These are phyloP conservation scores for Lasiodiplodia theobromae DNA, from an alignment of 2,329 filamentous ascomycete species.

Conservation along the genomic window DNA sequence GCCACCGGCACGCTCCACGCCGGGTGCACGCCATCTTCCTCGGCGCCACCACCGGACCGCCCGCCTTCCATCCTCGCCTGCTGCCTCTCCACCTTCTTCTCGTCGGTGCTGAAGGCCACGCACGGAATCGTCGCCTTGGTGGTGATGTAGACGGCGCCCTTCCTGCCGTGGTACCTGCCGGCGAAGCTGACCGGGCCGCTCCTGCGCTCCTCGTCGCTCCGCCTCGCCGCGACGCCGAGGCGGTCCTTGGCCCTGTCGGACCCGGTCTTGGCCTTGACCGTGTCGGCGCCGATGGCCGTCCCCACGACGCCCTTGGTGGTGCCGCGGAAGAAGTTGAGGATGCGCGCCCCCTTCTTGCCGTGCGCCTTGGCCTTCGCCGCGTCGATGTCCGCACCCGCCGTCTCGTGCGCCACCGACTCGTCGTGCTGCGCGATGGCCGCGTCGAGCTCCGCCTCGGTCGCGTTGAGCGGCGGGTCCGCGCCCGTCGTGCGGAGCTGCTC, in stretches of 20 bases:
- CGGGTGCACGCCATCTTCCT: slow-evolving; percentile 62
- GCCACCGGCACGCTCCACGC: slow-evolving; percentile 74
- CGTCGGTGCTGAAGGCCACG: slow-evolving; percentile 68
- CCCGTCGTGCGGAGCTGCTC: slow-evolving; percentile 60
- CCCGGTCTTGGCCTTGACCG: slow-evolving; percentile 69
- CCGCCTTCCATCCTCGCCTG: slow-evolving; percentile 42
- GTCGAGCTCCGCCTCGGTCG: slow-evolving; percentile 70
- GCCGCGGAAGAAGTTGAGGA: slow-evolving; percentile 72
- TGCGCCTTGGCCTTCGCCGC: slow-evolving; percentile 50
- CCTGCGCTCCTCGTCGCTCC: slow-evolving; percentile 51
- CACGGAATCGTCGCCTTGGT: slow-evolving; percentile 71
- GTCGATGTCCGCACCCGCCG: slow-evolving; percentile 62
- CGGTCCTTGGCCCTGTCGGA: slow-evolving; percentile 72
- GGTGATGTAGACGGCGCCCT: slow-evolving; percentile 75
- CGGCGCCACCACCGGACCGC: slow-evolving; percentile 57
- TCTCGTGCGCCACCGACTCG: slow-evolving; percentile 55
- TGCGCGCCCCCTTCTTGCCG: slow-evolving; percentile 56
- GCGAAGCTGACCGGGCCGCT: slow-evolving; percentile 80
- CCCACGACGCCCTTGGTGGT: slow-evolving; percentile 76
- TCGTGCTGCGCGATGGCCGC: slow-evolving; percentile 61
- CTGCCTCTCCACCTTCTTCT: slow-evolving; percentile 50
- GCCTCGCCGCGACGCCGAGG: slow-evolving; percentile 71
- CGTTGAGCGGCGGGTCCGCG: slow-evolving; percentile 65
- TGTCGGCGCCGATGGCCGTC: slow-evolving; percentile 74
- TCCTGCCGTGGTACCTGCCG: slow-evolving; percentile 72